Evolutionary conservation across 106 monocot species (phyloP), one percentile per base, ranked within the genome.

Genomic region (Dioscorea dumetorum): DNA sequence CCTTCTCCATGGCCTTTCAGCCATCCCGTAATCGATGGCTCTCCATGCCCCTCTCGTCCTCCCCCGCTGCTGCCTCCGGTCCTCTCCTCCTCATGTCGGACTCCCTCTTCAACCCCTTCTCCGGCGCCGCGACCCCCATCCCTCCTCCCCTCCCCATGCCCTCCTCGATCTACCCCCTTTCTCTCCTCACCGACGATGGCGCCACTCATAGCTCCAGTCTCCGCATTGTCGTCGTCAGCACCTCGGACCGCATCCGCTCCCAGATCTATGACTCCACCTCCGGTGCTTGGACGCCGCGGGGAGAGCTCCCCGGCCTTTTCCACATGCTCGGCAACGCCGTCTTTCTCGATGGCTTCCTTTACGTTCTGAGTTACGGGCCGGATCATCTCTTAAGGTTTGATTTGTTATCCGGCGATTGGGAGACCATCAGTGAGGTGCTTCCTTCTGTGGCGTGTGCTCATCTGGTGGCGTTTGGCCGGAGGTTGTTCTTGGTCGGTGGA

Each of bases 331-430:
- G 58, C 0, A 68, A 41, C 11, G 62, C 71, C 34, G 62, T 56
- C 10, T 28, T 72, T 2, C 2, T 63, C 7, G 22, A 58, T 48
- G 67, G 68, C 7, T n/a, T 58, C 19, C 35, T 81, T 33, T 77
- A 33, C 23, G 70, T 69, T 11, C 58, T 76, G 4, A 60, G 53
- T 49, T 28, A 24, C 20, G 53, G 71, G 8, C 68, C 76, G 5
- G 72, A 72, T 59, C 72, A 52, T 24, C 68, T 81, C 4, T 50
- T 81, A 20, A 24, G 24, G 1, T 81, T 81, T 24, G 76, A 81
- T 58, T 68, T 52, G 3, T 34, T 32, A 0, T 52, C 52, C 2
- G 62, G 32, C 5, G 23, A 24, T 14, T 76, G 81, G 76, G 63
- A 48, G 2, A 8, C 51, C 8, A 9, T 65, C 8, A 48, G 15